Evolutionary conservation across 2,329 filamentous ascomycete species (phyloP).

Genomic region (Colletotrichum somersetense): DNA sequence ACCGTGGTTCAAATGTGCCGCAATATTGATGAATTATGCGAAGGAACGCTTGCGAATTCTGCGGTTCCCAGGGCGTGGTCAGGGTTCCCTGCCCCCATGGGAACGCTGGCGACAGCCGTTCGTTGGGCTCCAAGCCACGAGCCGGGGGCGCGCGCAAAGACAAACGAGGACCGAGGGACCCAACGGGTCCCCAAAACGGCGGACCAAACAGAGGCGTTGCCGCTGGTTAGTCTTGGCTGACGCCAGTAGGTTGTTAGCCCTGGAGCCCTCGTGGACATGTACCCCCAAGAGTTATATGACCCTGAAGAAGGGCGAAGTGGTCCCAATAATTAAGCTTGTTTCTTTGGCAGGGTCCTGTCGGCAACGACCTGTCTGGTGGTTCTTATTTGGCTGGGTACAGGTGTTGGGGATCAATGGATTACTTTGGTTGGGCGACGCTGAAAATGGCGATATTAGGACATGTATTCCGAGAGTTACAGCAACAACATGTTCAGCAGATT

Average conservation of each 20-base stretch:
- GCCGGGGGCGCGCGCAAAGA: constrained; percentile 14
- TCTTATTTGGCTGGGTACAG: background rate
- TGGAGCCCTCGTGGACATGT: background rate
- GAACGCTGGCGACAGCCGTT: constrained; percentile 13
- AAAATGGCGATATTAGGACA: background rate
- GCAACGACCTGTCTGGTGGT: background rate
- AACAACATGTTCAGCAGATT: background rate
- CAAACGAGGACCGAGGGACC: constrained; percentile 20
- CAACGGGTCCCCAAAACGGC: constrained; percentile 13
- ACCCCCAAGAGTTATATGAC: background rate
- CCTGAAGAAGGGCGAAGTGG: background rate
- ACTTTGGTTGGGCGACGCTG: background rate
- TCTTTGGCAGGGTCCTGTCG: background rate
- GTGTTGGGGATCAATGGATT: background rate
- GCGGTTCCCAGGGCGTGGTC: constrained; percentile 33
- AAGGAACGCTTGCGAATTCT: constrained; percentile 29
- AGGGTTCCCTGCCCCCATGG: constrained; percentile 36
- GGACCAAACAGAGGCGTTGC: constrained; percentile 28
- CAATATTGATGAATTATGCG: background rate
- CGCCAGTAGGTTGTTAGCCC: background rate
- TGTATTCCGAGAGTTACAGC: no score
- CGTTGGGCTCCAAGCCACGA: constrained; percentile 10
- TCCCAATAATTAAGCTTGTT: background rate
- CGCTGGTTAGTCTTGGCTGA: constrained; percentile 12
- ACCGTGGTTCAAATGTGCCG: background rate